These are phyloP conservation scores for Gamarada debralockiae DNA, from an alignment of 495 filamentous ascomycete genomes.

Conservation along the genomic window DNA sequence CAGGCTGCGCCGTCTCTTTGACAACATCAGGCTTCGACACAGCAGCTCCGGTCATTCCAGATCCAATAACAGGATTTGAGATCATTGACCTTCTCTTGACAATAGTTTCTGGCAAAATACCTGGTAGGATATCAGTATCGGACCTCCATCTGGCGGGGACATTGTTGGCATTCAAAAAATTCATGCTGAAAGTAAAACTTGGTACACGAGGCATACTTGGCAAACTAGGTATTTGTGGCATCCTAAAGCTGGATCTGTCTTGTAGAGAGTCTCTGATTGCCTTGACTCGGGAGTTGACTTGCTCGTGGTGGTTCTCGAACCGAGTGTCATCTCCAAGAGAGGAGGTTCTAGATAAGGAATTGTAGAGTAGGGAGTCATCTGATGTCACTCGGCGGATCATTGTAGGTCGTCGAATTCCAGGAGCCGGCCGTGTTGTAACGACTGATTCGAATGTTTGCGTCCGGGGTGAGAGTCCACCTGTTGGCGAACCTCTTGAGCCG, in stretches of 20 bases:
- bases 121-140: slow-evolving; percentile 36
- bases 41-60: background rate
- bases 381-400: slow-evolving; percentile 61
- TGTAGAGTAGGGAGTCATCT: slow-evolving; percentile 68
- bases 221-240: slow-evolving; percentile 57
- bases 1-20: background rate
- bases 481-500: slow-evolving; percentile 20
- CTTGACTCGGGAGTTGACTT: slow-evolving; percentile 84
- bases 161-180: slow-evolving; percentile 24
- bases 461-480: background rate
- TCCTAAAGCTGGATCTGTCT: slow-evolving; percentile 67
- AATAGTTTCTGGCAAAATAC: slow-evolving; percentile 11
- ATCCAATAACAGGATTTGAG: background rate
- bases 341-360: slow-evolving; percentile 67
- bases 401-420: slow-evolving; percentile 5
- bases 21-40: background rate
- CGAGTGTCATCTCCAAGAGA: slow-evolving; percentile 84
- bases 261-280: slow-evolving; percentile 85
- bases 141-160: slow-evolving; percentile 27
- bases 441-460: background rate
- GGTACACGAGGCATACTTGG: slow-evolving; percentile 34
- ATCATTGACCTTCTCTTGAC: slow-evolving; percentile 8
- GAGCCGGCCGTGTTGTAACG: background rate
- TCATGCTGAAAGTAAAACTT: slow-evolving; percentile 43
- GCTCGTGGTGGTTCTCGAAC: slow-evolving; percentile 72